phyloP scores from a whole-genome alignment of 306 rosid species.

The Sechiopsis laciniata region DNA sequence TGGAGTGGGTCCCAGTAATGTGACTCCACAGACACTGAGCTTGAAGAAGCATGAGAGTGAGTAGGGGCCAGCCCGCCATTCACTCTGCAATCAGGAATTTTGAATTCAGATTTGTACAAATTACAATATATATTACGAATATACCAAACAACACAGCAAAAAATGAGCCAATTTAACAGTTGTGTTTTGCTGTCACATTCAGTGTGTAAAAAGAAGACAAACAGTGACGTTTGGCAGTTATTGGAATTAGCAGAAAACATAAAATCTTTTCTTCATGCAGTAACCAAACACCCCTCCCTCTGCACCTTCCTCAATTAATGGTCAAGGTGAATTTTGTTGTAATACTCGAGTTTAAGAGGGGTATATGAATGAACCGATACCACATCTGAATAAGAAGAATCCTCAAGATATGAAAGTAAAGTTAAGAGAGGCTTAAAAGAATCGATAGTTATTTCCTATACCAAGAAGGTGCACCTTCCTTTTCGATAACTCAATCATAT shows the following conservation, averaged over 20 bases:
- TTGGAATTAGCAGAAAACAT: background rate
- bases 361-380: no score
- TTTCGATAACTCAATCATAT: no score
- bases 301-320: slow-evolving; percentile 4
- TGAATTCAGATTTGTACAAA: slow-evolving; percentile 6
- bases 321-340: background rate
- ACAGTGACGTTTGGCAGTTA: slow-evolving; percentile 12
- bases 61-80: slow-evolving; percentile 30
- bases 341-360: no score
- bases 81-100: slow-evolving; percentile 19
- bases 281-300: background rate
- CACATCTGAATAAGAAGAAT: no score
- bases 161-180: slow-evolving; percentile 4
- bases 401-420: no score
- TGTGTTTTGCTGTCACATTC: slow-evolving; percentile 7
- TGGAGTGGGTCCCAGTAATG: slow-evolving; percentile 34
- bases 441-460: no score
- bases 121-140: slow-evolving; percentile 3
- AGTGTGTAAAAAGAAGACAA: slow-evolving; percentile 3
- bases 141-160: background rate
- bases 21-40: slow-evolving; percentile 39
- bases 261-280: slow-evolving; percentile 20
- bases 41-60: slow-evolving; percentile 27
- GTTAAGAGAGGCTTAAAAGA: no score
- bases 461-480: no score